Conservation (phyloP, 2,329 filamentous ascomycete genomes). For the Fusarium xylarioides region DNA sequence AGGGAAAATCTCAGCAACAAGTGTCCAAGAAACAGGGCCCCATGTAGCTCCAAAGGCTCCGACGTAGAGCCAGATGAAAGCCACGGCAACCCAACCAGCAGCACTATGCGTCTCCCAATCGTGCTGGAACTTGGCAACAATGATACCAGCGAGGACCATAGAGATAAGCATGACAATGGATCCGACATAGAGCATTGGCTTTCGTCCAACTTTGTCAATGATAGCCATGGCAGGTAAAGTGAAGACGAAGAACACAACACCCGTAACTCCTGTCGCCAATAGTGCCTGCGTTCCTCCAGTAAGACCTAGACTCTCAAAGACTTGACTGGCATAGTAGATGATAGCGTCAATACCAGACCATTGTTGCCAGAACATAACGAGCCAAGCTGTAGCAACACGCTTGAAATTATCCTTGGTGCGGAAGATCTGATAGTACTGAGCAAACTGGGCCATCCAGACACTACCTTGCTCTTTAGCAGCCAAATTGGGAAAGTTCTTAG, state of each 20-base stretch:
- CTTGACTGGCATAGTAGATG: conserved; percentile 60
- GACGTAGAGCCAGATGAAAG: conserved; percentile 58
- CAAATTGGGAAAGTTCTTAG: conserved; percentile 62
- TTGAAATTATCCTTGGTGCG: conserved; percentile 60
- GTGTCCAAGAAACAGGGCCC: conserved; percentile 58
- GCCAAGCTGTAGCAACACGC: conserved; percentile 69
- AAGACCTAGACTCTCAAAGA: conserved; percentile 72
- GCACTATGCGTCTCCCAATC: conserved; percentile 44
- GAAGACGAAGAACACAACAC: conserved; percentile 69
- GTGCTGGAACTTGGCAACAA: conserved; percentile 25
- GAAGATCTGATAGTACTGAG: conserved; percentile 54
- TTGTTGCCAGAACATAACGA: conserved; percentile 68
- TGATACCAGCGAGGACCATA: conserved; percentile 21
- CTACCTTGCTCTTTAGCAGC: conserved; percentile 53
- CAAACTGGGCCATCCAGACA: conserved; percentile 55
- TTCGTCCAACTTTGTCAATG: conserved; percentile 53
- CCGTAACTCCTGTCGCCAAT: conserved; percentile 75
- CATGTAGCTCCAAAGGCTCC: conserved; percentile 55
- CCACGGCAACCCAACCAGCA: conserved; percentile 52
- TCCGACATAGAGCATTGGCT: conserved; percentile 50
- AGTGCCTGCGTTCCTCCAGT: conserved; percentile 66
- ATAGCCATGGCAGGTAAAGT: conserved; percentile 48
- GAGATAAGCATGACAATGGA: conserved; percentile 48
- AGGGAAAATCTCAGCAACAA: conserved; percentile 58
- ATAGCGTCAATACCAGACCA: conserved; percentile 45